Conservation (phyloP, 2,329 filamentous ascomycete genomes). For the Lizonia empirigonia region DNA sequence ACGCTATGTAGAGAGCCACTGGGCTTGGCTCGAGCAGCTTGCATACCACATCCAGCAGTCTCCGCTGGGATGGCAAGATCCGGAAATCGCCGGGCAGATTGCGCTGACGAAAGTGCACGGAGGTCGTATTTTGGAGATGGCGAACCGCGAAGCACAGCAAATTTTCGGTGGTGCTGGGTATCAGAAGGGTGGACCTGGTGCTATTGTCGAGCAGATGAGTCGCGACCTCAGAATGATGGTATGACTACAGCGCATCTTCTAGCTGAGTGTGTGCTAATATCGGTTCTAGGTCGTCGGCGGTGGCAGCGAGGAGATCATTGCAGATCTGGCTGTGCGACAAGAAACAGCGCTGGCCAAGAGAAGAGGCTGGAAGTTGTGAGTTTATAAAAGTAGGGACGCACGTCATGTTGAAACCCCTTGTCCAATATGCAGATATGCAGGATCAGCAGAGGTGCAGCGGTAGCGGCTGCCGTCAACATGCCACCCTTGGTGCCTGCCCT, state of each 20-base stretch:
- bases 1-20: conserved; percentile 64
- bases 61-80: conserved; percentile 48
- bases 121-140: conserved; percentile 57
- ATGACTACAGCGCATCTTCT: conserved; percentile 31
- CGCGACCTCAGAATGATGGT: conserved; percentile 61
- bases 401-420: not conserved
- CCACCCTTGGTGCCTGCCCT: conserved; percentile 9
- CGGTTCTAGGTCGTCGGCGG: conserved; percentile 52
- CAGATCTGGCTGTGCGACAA: conserved; percentile 59
- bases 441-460: too few species aligned
- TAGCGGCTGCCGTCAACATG: conserved; percentile 6
- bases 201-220: conserved; percentile 60
- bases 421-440: conserved; percentile 1
- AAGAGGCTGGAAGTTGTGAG: conserved; percentile 54
- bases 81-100: conserved; percentile 48
- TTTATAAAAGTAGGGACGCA: not conserved
- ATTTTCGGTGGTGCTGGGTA: conserved; percentile 61
- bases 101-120: conserved; percentile 57
- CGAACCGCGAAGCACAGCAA: conserved; percentile 60
- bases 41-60: conserved; percentile 59
- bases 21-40: conserved; percentile 67
- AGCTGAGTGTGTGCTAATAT: conserved; percentile 6
- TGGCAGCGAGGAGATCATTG: conserved; percentile 62
- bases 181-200: conserved; percentile 56
- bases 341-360: conserved; percentile 50